phyloP scores from a whole-genome alignment of 164 flowering plant species.

The Cinnamomum micranthum region DNA sequence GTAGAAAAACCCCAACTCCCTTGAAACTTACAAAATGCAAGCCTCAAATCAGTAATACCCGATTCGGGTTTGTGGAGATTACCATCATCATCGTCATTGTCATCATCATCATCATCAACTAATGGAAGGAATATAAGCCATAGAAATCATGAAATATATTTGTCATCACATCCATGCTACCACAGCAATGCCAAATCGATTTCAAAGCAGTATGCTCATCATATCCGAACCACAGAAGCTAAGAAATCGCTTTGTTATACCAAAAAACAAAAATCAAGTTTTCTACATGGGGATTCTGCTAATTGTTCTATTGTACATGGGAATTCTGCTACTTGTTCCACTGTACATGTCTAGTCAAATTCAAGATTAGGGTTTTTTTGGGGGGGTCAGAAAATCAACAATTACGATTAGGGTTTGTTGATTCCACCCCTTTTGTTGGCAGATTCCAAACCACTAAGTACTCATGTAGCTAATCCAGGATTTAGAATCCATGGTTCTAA shows the following conservation, averaged over 20 bases:
- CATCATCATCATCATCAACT: neutral
- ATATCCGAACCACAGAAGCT: slow-evolving; percentile 61
- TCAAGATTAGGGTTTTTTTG: slow-evolving; percentile 31
- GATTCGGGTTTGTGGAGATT: slow-evolving; percentile 46
- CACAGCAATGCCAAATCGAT: slow-evolving; percentile 81
- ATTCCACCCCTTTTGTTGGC: slow-evolving; percentile 23
- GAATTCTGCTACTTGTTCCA: slow-evolving; percentile 71
- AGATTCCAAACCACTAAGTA: slow-evolving; percentile 25
- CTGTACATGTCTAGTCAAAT: slow-evolving; percentile 68
- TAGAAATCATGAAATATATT: slow-evolving; percentile 65
- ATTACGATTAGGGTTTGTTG: slow-evolving; percentile 22
- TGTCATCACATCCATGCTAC: slow-evolving; percentile 72
- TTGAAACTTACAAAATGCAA: slow-evolving; percentile 66
- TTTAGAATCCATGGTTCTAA: slow-evolving; percentile 16
- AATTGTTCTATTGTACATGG: slow-evolving; percentile 63
- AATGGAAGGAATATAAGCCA: slow-evolving; percentile 54
- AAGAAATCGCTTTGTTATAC: slow-evolving; percentile 62
- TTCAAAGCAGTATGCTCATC: slow-evolving; percentile 62
- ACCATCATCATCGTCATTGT: neutral
- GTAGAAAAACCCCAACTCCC: slow-evolving; percentile 12
- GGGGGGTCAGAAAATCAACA: too few species aligned
- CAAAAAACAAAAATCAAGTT: slow-evolving; percentile 44
- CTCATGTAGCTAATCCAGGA: slow-evolving; percentile 27
- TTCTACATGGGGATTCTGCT: slow-evolving; percentile 59
- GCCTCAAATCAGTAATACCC: slow-evolving; percentile 63